These are phyloP conservation scores for Venturiaceae sp. DNA, from an alignment of 2,329 filamentous ascomycete species.

Conservation along the genomic window DNA sequence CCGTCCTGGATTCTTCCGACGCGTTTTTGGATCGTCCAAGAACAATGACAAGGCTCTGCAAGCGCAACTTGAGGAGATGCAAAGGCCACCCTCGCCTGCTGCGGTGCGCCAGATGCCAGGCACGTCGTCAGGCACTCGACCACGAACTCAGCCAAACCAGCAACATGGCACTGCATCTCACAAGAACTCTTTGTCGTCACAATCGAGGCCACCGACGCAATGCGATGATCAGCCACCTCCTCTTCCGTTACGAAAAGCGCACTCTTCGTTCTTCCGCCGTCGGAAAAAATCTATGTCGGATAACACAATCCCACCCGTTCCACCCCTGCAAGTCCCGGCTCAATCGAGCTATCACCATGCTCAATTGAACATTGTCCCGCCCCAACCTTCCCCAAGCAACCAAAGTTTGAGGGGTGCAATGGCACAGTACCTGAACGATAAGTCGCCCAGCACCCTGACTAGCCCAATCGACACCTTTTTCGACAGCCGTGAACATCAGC, in stretches of 20 bases:
- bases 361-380: conserved; percentile 40
- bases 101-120: conserved; percentile 5
- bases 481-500: conserved; percentile 6
- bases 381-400: conserved; percentile 41
- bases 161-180: conserved; percentile 3
- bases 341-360: conserved; percentile 17
- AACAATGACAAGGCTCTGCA: conserved; percentile 26
- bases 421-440: conserved; percentile 61
- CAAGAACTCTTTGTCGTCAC: neutral
- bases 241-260: conserved; percentile 54
- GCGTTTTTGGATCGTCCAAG: conserved; percentile 69
- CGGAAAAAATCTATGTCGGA: conserved; percentile 85
- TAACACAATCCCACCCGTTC: conserved; percentile 49
- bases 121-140: conserved; percentile 11
- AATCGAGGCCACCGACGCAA: conserved; percentile 5
- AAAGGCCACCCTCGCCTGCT: conserved; percentile 3
- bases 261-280: conserved; percentile 87
- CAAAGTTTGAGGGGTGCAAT: conserved; percentile 80
- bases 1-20: conserved; percentile 80
- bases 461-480: conserved; percentile 7
- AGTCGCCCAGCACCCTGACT: conserved; percentile 15
- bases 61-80: conserved; percentile 9
- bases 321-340: conserved; percentile 28
- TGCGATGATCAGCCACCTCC: conserved; percentile 7
- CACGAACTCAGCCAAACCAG: conserved; percentile 14